A percentile compares a stretch with the other conserved stretches of the same genome.
Evolutionary conservation across 306 rosid species (phyloP).

Genomic region (Ammopiptanthus mongolicus): DNA sequence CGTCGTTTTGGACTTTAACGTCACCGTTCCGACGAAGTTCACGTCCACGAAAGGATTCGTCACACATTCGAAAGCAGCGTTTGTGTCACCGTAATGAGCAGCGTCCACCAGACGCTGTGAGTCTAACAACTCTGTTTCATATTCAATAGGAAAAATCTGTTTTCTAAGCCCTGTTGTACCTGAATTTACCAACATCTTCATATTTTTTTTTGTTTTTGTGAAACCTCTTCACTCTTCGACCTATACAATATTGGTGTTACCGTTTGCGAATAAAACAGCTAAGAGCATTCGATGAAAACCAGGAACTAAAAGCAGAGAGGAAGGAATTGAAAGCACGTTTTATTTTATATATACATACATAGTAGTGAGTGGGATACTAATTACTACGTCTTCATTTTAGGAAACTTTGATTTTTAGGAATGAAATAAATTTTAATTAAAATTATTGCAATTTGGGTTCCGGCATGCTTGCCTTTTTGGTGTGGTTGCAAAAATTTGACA

Average conservation of each 20-base stretch:
- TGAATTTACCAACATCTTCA: slow-evolving; percentile 34
- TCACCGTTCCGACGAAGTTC: slow-evolving; percentile 59
- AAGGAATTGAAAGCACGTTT: background rate
- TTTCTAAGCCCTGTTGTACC: background rate
- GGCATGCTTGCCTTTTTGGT: background rate
- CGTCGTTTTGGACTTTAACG: slow-evolving; percentile 44
- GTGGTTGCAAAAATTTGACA: slow-evolving; percentile 2
- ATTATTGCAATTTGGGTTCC: background rate
- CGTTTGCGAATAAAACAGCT: background rate
- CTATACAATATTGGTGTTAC: background rate
- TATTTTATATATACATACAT: background rate
- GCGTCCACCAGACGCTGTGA: slow-evolving; percentile 58
- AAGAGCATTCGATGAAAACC: background rate
- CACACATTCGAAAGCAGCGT: slow-evolving; percentile 26
- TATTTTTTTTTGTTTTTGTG: background rate
- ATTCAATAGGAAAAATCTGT: slow-evolving; percentile 47
- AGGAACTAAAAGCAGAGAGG: background rate
- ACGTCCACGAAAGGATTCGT: slow-evolving; percentile 45
- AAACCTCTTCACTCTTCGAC: background rate
- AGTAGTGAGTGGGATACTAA: background rate
- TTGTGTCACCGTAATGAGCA: slow-evolving; percentile 22
- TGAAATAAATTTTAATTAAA: background rate
- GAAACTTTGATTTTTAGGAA: background rate
- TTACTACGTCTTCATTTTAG: background rate
- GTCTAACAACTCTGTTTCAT: slow-evolving; percentile 29